Conservation (phyloP, 768 basidiomycete genomes). For the Dioszegia hungarica region DNA sequence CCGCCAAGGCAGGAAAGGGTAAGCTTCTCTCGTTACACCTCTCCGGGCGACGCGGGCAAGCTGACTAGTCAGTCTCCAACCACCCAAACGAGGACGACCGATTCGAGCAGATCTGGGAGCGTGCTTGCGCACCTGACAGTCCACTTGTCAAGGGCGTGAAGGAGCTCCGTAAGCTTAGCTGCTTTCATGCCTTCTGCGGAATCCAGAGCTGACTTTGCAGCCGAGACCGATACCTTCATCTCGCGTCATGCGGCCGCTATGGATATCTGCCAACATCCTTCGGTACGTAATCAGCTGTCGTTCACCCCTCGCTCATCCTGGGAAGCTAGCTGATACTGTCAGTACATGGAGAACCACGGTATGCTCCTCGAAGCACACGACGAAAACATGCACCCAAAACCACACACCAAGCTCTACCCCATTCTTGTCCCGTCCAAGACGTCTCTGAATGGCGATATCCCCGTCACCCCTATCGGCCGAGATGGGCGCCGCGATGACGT, state of each 20-base stretch:
- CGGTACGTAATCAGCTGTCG: constrained; percentile 15
- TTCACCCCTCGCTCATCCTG: no score
- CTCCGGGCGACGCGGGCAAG: not conserved
- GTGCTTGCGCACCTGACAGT: constrained; percentile 46
- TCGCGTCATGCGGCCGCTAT: constrained; percentile 41
- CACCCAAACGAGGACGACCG: constrained; percentile 42
- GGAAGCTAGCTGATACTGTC: not conserved
- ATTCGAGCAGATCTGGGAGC: constrained; percentile 39
- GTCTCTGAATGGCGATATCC: constrained; percentile 47
- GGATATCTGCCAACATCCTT: constrained; percentile 49
- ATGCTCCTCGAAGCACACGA: constrained; percentile 45
- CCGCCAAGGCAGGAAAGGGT: constrained; percentile 39
- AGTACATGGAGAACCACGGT: constrained; percentile 48
- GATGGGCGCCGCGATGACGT: constrained; percentile 47
- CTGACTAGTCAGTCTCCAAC: constrained; percentile 32
- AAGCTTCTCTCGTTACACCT: not conserved
- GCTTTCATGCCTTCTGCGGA: not conserved
- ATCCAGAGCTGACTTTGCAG: constrained; percentile 6
- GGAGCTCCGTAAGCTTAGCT: constrained; percentile 34
- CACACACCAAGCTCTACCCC: constrained; percentile 48
- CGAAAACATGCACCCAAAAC: constrained; percentile 44
- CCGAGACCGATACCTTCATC: constrained; percentile 47
- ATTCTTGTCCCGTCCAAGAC: constrained; percentile 48
- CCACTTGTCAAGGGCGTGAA: constrained; percentile 29
- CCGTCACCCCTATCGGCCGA: constrained; percentile 47